Evolutionary conservation across 2,329 filamentous ascomycete species (phyloP), one percentile per base, ranked within the genome.

Genomic region (Huntiella abstrusa): DNA sequence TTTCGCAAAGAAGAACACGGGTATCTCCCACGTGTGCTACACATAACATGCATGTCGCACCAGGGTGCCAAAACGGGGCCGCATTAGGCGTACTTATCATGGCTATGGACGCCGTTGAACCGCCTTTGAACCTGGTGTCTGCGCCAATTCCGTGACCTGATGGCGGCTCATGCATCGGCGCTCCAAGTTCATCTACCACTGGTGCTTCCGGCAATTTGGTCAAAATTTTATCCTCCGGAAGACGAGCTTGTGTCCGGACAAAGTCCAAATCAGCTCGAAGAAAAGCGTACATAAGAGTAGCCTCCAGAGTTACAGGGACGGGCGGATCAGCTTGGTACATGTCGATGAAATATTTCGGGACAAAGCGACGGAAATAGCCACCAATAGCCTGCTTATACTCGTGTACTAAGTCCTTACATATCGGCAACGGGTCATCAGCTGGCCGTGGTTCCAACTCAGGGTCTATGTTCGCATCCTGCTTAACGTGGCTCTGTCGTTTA

Each of bases 21-120:
- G 86, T 95, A 60, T 98, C 91, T 50, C 91, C 91, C 2, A 95
- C 86, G 58, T 98, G 91, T 0, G 85, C 86, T 5, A 86, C 80
- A 12, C 94, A 64, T 33, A 98, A 64, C 1, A 86, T 92, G 0
- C 82, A 85, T 3, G 84, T 80, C 0, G 85, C 81, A 3, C 78
- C 75, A 0, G 91, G 91, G 56, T 96, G 84, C 91, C 91, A 98
- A 62, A 93, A 98, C 0, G 91, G 91, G 0, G 81, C 81, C 0
- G 87, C 80, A 0, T 85, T 92, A 0, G 88, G 86, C 0, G 91
- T 96, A 0, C 86, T 93, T 47, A 98, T 85, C 57, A 98, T 71
- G 1, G 80, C 87, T 13, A 95, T 67, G 13, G 85, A 93, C 37
- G 84, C 87, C 1, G 91, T 98, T 45, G 86, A 94, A 48, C 91